phyloP scores from a whole-genome alignment of 1,139 yeast genomes.

The Dujonia santamariae region DNA sequence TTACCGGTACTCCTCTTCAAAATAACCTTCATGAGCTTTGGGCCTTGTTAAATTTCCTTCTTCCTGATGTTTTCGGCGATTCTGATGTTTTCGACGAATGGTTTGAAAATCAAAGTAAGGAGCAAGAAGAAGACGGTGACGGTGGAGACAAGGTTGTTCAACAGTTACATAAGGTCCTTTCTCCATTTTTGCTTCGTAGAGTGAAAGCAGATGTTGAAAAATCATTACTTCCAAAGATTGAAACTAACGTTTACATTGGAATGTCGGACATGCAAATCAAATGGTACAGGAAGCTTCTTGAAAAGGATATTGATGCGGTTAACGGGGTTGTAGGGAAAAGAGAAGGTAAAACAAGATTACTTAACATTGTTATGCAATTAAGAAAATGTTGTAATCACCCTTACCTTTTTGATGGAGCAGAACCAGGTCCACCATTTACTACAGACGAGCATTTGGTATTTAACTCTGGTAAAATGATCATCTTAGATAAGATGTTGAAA shows the following conservation, averaged over 20 bases:
- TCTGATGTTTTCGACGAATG: conserved; percentile 72
- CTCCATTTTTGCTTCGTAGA: conserved; percentile 72
- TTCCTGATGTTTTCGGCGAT: conserved; percentile 78
- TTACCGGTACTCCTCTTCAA: conserved; percentile 81
- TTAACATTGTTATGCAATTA: conserved; percentile 80
- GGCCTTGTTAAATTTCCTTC: conserved; percentile 71
- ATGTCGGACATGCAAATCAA: conserved; percentile 75
- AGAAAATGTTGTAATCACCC: conserved; percentile 86
- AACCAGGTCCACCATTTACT: conserved; percentile 84
- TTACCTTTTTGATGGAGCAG: conserved; percentile 80
- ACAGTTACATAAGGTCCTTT: conserved; percentile 84
- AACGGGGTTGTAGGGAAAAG: conserved; percentile 76
- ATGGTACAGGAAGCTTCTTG: conserved; percentile 74
- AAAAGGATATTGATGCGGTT: conserved; percentile 80
- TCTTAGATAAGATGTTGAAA: conserved; percentile 63
- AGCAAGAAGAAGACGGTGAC: conserved; percentile 23
- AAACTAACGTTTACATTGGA: conserved; percentile 66
- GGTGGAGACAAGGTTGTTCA: conserved; percentile 60
- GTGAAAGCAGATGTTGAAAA: conserved; percentile 79
- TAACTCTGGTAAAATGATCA: conserved; percentile 71
- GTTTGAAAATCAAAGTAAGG: conserved; percentile 42
- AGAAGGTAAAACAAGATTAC: conserved; percentile 69
- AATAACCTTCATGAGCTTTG: conserved; percentile 77
- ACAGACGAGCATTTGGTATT: conserved; percentile 78
- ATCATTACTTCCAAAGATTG: conserved; percentile 70